A percentile compares a stretch with the other conserved stretches of the same genome.
These are phyloP conservation scores for Trypanosoma cruzi DNA, from an alignment of 208 protist genomes.

Conservation along the genomic window DNA sequence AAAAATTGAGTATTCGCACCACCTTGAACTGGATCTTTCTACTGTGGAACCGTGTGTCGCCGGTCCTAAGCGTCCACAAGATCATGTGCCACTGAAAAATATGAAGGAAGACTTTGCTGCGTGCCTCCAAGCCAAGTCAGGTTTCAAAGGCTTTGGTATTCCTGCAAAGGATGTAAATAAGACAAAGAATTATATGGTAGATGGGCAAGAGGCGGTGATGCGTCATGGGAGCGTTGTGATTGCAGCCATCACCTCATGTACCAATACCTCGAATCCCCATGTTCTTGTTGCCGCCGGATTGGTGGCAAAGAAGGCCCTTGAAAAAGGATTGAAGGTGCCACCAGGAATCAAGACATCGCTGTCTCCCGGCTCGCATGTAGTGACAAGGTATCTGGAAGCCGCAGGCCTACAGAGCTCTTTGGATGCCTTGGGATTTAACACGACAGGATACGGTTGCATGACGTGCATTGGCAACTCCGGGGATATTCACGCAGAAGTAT, in stretches of 20 bases:
- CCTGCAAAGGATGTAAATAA: conserved; percentile 70
- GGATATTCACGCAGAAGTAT: conserved; percentile 88
- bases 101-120: conserved; percentile 93
- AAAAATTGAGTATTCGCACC: conserved; percentile 84
- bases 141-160: conserved; percentile 97
- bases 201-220: conserved; percentile 83
- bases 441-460: conserved; percentile 96
- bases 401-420: conserved; percentile 88
- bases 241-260: conserved; percentile 96
- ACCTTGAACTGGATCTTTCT: conserved; percentile 93
- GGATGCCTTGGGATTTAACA: conserved; percentile 90
- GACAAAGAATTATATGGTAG: conserved; percentile 76
- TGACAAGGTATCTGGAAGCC: conserved; percentile 93
- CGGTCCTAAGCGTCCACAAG: conserved; percentile 96
- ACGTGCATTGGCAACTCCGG: conserved; percentile 98
- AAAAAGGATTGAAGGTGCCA: conserved; percentile 87
- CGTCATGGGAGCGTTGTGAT: conserved; percentile 95
- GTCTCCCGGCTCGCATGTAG: conserved; percentile 95
- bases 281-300: conserved; percentile 96
- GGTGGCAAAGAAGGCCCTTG: conserved; percentile 93
- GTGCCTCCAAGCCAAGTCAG: conserved; percentile 88
- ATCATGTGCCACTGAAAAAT: conserved; percentile 91
- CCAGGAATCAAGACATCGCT: conserved; percentile 96
- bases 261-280: conserved; percentile 96
- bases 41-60: conserved; percentile 90